Evolutionary conservation across 257 asterid species (phyloP).

Genomic region (Primulina huaijiensis): DNA sequence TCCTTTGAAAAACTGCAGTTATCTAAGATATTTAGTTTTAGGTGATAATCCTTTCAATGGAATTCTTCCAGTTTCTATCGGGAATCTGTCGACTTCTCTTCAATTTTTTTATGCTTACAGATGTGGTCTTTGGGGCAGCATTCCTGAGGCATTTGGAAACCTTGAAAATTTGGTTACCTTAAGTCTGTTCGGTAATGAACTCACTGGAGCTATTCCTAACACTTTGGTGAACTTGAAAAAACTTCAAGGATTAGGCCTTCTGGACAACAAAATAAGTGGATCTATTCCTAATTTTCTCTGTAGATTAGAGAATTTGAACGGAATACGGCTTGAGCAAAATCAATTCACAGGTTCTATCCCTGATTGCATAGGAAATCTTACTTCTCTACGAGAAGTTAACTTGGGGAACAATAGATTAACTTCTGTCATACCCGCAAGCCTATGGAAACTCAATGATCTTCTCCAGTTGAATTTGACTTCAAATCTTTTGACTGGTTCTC

Average conservation of each 20-base stretch:
- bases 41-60: constrained; percentile 6
- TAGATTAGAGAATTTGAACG: not conserved
- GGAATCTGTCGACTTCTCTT: constrained; percentile 28
- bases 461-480: constrained; percentile 22
- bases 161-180: constrained; percentile 9
- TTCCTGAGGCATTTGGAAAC: constrained; percentile 28
- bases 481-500: constrained; percentile 22
- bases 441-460: constrained; percentile 24
- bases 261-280: constrained; percentile 12
- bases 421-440: constrained; percentile 16
- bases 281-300: constrained; percentile 15
- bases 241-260: constrained; percentile 13
- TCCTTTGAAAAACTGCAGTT: constrained; percentile 23
- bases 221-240: constrained; percentile 5
- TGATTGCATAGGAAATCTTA: constrained; percentile 26
- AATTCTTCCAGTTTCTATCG: constrained; percentile 25
- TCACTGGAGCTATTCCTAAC: constrained; percentile 22
- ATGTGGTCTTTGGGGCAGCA: constrained; percentile 13
- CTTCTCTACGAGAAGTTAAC: not conserved
- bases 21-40: not conserved
- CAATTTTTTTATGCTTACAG: not conserved
- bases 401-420: constrained; percentile 19
- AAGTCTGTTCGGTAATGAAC: not conserved
- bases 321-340: not conserved
- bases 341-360: constrained; percentile 22